A percentile compares a stretch with the other conserved stretches of the same genome.
These are phyloP conservation scores for Fagus sylvatica DNA, from an alignment of 306 rosid genomes.

Conservation along the genomic window DNA sequence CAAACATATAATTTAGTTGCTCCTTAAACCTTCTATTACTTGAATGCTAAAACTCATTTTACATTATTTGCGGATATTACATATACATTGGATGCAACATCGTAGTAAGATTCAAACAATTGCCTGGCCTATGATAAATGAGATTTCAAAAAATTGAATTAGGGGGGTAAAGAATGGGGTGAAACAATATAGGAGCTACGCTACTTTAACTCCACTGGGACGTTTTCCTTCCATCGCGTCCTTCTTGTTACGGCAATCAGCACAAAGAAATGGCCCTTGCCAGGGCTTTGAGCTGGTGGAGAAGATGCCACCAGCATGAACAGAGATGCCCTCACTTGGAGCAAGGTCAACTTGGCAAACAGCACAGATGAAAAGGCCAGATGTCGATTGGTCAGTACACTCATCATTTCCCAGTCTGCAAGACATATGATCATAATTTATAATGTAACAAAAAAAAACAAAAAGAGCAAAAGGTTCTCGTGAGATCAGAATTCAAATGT, in stretches of 20 bases:
- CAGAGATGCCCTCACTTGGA: slow-evolving; percentile 88
- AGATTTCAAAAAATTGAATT: slow-evolving; percentile 31
- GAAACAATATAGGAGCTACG: slow-evolving; percentile 38
- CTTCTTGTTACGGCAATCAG: slow-evolving; percentile 83
- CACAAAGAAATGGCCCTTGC: slow-evolving; percentile 96
- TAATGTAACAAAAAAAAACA: neutral
- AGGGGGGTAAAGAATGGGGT: slow-evolving; percentile 39
- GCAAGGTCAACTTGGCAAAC: slow-evolving; percentile 93
- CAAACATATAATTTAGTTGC: slow-evolving; percentile 11
- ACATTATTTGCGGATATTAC: slow-evolving; percentile 35
- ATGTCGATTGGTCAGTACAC: slow-evolving; percentile 60
- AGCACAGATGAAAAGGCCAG: slow-evolving; percentile 82
- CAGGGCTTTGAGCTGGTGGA: slow-evolving; percentile 92
- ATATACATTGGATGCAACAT: slow-evolving; percentile 46
- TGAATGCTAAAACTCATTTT: slow-evolving; percentile 33
- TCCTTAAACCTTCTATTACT: slow-evolving; percentile 16
- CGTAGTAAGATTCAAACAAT: slow-evolving; percentile 51
- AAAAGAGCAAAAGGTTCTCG: neutral
- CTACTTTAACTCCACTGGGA: slow-evolving; percentile 83
- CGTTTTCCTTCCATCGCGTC: slow-evolving; percentile 99
- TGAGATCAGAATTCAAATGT: too few species aligned
- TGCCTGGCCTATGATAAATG: slow-evolving; percentile 43
- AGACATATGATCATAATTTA: slow-evolving; percentile 7
- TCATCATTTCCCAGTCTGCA: slow-evolving; percentile 86
- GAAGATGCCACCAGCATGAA: slow-evolving; percentile 89